Conservation (phyloP, 2,329 filamentous ascomycete genomes). For the Hypoxylon sp. region DNA sequence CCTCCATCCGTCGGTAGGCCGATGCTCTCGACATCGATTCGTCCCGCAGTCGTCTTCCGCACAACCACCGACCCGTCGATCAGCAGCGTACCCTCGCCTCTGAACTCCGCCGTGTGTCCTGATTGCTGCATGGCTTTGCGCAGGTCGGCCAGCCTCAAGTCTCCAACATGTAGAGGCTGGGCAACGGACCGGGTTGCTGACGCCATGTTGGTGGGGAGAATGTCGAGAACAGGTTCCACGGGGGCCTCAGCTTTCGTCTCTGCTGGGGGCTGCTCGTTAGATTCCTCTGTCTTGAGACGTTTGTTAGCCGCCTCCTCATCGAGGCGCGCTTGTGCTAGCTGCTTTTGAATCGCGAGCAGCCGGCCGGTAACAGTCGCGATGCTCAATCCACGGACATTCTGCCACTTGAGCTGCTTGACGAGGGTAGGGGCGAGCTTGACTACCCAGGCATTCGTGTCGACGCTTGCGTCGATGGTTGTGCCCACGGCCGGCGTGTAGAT, state of each 20-base stretch:
- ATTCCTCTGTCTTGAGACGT: conserved; percentile 63
- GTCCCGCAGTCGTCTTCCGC: conserved; percentile 87
- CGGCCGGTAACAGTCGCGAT: conserved; percentile 93
- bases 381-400: conserved; percentile 89
- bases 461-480: conserved; percentile 85
- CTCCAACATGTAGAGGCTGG: conserved; percentile 93
- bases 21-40: conserved; percentile 88
- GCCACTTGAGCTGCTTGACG: conserved; percentile 92
- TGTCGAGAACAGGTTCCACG: conserved; percentile 66
- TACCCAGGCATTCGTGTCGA: conserved; percentile 97
- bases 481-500: conserved; percentile 89
- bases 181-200: conserved; percentile 82
- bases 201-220: conserved; percentile 71
- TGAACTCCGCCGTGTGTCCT: conserved; percentile 91
- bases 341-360: conserved; percentile 60
- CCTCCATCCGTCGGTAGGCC: conserved; percentile 66
- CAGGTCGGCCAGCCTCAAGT: conserved; percentile 89
- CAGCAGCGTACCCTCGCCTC: conserved; percentile 91
- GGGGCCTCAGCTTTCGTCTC: conserved; percentile 47
- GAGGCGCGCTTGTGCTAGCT: conserved; percentile 62
- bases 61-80: conserved; percentile 92
- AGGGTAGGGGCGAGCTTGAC: conserved; percentile 89
- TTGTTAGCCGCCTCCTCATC: conserved; percentile 64
- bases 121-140: conserved; percentile 84
- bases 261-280: conserved; percentile 37